Evolutionary conservation across 2,329 filamentous ascomycete genomes (phyloP).

Genomic region (Colletotrichum sp.): DNA sequence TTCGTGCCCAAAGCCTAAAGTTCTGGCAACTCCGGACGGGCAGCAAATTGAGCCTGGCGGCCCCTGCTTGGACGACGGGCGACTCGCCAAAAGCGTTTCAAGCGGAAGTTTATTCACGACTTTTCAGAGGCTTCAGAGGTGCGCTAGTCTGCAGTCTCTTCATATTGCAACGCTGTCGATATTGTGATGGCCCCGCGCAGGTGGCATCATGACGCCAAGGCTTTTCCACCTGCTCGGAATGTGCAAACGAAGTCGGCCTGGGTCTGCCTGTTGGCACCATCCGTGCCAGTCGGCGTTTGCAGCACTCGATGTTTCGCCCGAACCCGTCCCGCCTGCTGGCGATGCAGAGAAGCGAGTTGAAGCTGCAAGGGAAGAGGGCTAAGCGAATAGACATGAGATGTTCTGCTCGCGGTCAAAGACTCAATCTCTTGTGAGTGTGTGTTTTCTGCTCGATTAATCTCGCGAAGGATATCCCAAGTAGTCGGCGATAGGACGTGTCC

Average conservation of each 20-base stretch:
- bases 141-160: not conserved
- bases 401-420: not conserved
- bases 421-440: not conserved
- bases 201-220: not conserved
- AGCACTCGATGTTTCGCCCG: not conserved
- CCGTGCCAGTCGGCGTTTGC: not conserved
- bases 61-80: not conserved
- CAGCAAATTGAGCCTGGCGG: not conserved
- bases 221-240: not conserved
- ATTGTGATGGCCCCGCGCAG: not conserved
- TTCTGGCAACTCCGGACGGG: not conserved
- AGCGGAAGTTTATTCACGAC: constrained; percentile 9
- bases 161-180: not conserved
- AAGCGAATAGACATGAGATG: not conserved
- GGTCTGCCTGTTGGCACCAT: not conserved
- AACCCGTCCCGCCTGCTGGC: not conserved
- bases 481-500: constrained; percentile 1
- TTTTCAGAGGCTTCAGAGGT: not conserved
- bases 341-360: not conserved
- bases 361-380: not conserved
- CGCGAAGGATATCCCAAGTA: not conserved
- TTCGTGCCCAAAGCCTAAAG: not conserved
- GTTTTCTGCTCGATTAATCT: not conserved
- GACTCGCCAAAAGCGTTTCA: constrained; percentile 9
- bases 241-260: not conserved